Percentiles rank a stretch among this genome's conserved stretches.
These are phyloP conservation scores for Eucalyptus marginata DNA, from an alignment of 345 rosid genomes.

Conservation along the genomic window DNA sequence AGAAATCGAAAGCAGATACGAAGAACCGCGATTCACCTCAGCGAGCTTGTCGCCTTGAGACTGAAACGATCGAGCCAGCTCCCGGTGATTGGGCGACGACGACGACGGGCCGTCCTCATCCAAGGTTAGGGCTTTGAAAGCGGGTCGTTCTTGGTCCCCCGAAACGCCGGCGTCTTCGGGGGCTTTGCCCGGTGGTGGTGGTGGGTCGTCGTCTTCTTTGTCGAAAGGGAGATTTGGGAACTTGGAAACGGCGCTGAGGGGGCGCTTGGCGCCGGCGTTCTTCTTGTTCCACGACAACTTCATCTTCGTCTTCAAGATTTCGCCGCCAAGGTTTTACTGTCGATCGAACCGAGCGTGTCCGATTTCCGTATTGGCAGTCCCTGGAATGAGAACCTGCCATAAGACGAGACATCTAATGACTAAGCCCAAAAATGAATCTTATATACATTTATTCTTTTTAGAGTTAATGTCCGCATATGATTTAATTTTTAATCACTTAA, in stretches of 20 bases:
- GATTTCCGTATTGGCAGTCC: no score
- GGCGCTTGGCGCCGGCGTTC: slow-evolving; percentile 37
- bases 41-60: slow-evolving; percentile 67
- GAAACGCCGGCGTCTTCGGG: not conserved
- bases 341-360: no score
- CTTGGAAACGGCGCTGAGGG: slow-evolving; percentile 22
- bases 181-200: not conserved
- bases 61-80: slow-evolving; percentile 47
- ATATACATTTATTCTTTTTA: not conserved
- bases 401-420: no score
- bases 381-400: rapidly evolving
- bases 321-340: not conserved
- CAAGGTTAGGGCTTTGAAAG: not conserved
- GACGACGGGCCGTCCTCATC: not conserved
- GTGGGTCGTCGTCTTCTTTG: not conserved
- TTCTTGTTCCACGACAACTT: slow-evolving; percentile 64
- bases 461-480: not conserved
- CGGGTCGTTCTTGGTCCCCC: not conserved
- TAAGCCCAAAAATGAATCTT: rapidly evolving
- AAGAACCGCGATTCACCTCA: slow-evolving; percentile 24
- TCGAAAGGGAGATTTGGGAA: slow-evolving; percentile 60
- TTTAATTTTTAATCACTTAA: not conserved
- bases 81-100: not conserved
- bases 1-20: not conserved
- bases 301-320: slow-evolving; percentile 25